phyloP scores from a whole-genome alignment of 352 stramenopile genomes.

The Globisporangium canariense region DNA sequence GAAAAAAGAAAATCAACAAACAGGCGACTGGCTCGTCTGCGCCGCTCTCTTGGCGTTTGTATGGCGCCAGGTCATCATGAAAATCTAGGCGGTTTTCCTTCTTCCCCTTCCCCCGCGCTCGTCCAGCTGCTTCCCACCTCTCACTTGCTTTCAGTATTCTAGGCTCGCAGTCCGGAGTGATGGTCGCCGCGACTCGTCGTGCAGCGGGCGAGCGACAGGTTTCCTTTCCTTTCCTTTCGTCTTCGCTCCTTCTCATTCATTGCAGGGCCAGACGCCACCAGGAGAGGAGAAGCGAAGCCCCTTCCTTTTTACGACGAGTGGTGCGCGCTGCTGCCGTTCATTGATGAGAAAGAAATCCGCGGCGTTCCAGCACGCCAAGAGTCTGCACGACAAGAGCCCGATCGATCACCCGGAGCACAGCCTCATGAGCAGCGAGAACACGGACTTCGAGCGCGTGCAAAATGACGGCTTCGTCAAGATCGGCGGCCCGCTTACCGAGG shows the following conservation, averaged over 20 bases:
- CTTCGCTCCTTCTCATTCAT: slow-evolving; percentile 3
- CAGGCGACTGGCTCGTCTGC: neutral
- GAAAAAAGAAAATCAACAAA: no score
- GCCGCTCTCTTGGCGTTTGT: neutral
- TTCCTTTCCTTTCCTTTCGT: slow-evolving; percentile 1
- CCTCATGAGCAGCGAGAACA: slow-evolving; percentile 26
- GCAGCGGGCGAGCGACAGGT: neutral
- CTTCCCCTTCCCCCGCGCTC: slow-evolving; percentile 19
- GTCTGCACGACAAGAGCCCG: slow-evolving; percentile 14
- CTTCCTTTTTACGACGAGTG: neutral
- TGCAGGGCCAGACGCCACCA: neutral
- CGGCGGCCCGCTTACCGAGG: slow-evolving; percentile 63
- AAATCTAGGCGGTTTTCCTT: slow-evolving; percentile 7
- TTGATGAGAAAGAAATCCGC: slow-evolving; percentile 15
- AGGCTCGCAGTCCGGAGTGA: neutral
- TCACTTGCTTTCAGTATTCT: slow-evolving; percentile 14
- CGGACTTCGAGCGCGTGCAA: slow-evolving; percentile 61
- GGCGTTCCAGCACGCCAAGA: slow-evolving; percentile 6
- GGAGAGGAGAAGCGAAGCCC: neutral
- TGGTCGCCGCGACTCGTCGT: slow-evolving; percentile 2
- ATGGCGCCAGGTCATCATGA: neutral
- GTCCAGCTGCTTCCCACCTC: neutral
- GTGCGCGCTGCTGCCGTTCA: neutral
- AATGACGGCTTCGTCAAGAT: slow-evolving; percentile 77
- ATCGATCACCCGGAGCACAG: slow-evolving; percentile 11